Percentiles rank a stretch among this genome's conserved stretches.
These are phyloP conservation scores for Candida chilensis DNA, from an alignment of 805 yeast species.

Conservation along the genomic window DNA sequence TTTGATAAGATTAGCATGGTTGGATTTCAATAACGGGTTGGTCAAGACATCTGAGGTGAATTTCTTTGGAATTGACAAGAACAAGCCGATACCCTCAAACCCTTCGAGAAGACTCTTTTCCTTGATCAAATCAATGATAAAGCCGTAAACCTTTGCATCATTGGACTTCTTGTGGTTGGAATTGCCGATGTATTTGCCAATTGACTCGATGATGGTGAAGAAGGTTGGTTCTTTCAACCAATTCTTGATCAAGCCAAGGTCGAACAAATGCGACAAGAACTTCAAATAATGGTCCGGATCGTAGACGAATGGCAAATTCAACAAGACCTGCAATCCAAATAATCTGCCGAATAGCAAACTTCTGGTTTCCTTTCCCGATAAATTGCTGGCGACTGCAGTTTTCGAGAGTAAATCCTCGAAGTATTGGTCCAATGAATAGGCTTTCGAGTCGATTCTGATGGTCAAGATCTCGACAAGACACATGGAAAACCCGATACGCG, in stretches of 20 bases:
- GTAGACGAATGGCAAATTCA: constrained; percentile 42
- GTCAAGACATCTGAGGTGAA: too few relatives aligned
- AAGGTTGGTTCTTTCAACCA: constrained; percentile 85
- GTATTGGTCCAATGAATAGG: constrained; percentile 20
- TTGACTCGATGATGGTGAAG: constrained; percentile 55
- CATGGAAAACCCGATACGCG: constrained; percentile 82
- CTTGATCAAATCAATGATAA: too few relatives aligned
- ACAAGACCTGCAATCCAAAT: constrained; percentile 73
- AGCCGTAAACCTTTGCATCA: too few relatives aligned
- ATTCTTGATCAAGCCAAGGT: constrained; percentile 54
- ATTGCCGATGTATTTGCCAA: too few relatives aligned
- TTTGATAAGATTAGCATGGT: too few relatives aligned
- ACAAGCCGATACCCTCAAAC: too few relatives aligned
- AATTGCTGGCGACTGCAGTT: constrained; percentile 35
- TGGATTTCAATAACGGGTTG: too few relatives aligned
- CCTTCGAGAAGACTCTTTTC: too few relatives aligned
- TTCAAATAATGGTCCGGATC: constrained; percentile 18
- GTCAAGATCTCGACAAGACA: constrained; percentile 66
- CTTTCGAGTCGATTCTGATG: constrained; percentile 16
- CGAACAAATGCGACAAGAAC: constrained; percentile 39
- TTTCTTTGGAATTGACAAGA: too few relatives aligned
- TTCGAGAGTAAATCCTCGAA: constrained; percentile 25
- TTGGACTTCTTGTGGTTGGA: constrained; percentile 5
- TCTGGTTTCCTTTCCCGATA: constrained; percentile 84
- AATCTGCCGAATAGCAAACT: constrained; percentile 73